Evolutionary conservation across 352 stramenopile genomes (phyloP).

Genomic region (Phytophthora rubi): DNA sequence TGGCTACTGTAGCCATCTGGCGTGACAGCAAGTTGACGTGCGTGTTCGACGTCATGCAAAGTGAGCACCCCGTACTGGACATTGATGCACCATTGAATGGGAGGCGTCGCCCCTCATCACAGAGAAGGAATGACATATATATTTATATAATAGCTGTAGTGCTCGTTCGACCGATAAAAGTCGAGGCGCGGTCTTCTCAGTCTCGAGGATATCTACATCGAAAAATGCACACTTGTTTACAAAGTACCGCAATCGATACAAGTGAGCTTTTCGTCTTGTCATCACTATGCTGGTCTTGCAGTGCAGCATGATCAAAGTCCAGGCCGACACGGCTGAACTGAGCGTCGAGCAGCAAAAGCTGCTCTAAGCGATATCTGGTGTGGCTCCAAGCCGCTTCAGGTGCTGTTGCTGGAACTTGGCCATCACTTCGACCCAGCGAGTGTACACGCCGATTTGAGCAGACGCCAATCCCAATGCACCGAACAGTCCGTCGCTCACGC

Average conservation of each 20-base stretch:
- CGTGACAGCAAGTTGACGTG: background rate
- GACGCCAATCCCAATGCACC: slow-evolving; percentile 52
- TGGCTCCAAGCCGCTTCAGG: slow-evolving; percentile 20
- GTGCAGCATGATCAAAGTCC: background rate
- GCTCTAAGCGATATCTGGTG: slow-evolving; percentile 30
- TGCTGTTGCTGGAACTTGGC: slow-evolving; percentile 40
- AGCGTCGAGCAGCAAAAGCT: background rate
- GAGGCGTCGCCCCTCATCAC: background rate
- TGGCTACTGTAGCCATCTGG: slow-evolving; percentile 9
- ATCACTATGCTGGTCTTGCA: background rate
- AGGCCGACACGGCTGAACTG: background rate
- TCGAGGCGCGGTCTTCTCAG: too few relatives aligned
- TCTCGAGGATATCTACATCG: too few relatives aligned
- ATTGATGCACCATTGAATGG: background rate
- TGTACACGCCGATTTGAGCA: slow-evolving; percentile 51
- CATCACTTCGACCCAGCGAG: slow-evolving; percentile 56
- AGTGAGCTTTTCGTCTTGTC: background rate
- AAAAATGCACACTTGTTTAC: too few relatives aligned
- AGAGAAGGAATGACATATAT: background rate
- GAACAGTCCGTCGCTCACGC: slow-evolving; percentile 62
- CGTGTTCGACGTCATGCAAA: background rate
- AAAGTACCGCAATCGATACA: background rate
- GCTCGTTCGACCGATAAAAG: too few relatives aligned
- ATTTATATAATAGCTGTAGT: background rate
- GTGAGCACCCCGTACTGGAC: background rate